Base-by-base conservation (phyloP, 495 filamentous ascomycete species). In the Podospora comata region DNA sequence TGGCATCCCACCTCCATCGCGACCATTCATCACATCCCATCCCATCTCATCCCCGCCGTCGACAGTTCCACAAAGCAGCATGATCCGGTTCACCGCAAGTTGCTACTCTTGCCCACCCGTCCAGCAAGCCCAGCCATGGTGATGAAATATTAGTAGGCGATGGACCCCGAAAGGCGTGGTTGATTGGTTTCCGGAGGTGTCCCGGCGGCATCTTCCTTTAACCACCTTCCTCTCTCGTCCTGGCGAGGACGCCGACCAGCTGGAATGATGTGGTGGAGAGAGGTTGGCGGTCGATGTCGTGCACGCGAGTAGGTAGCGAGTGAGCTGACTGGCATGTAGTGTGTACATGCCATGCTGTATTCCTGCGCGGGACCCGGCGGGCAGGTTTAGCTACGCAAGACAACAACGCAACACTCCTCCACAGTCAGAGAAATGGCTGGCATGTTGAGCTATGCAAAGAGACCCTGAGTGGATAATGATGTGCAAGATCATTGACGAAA, bases 161-260 rank as follows among this genome's bases (percentile, higher is more conserved):
- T 70, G 65, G 60, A 48, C 57, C 39, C 39, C 39, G 39, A 48
- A 48, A 6, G 62, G 65, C 28, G 56, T 7, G 57, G 53, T 58
- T 19, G 34, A 53, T 55, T 9, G 48, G 30, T 19, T 3, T 28
- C 55, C 58, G 15, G 60, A 65, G 0, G 26, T 13, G 61, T 32
- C 30, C 27, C 32, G 57, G 53, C 58, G 63, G 39, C 48, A 64
- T 48, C 39, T 13, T 48, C 15, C 55, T 63, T 48, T 66, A 67
- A 70, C 23, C 65, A 73, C 73, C 71, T 75, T 75, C 73, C 73
- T 75, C 54, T 73, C 69, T 75, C 26, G 73, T 75, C 71, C 57
- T 55, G 67, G 62, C 69, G 62, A 68, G 68, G 60, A 70, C 59
- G 58, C 48, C 61, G 18, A 56, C 20, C 7, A 54, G 34, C 30